Evolutionary conservation across 2,329 filamentous ascomycete species (phyloP), one percentile per base, ranked within the genome.

Genomic region (Aspergillus terreus): DNA sequence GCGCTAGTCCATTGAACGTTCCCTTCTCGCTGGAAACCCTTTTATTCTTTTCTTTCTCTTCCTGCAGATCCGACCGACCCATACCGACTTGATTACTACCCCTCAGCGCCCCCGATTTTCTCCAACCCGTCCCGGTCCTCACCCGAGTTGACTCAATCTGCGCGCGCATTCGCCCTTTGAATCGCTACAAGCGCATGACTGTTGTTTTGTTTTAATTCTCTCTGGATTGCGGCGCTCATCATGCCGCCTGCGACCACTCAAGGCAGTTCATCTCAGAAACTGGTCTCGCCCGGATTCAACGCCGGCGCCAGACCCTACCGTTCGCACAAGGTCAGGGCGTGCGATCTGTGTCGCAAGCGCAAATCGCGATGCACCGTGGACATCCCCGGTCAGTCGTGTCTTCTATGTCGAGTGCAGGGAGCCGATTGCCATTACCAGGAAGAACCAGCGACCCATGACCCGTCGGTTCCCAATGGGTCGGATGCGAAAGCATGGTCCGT

Each of bases 331-430:
- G 77, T 79, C 36, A 81, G 82, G 46, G 82, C 82, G 7, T 85
- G 83, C 67, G 70, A 81, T 47, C 71, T 81, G 12, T 86, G 83
- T 61, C 76, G 83, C 48, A 78, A 78, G 53, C 77, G 83, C 53
- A 85, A 85, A 63, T 82, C 81, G 2, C 75, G 83, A 57, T 85
- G 83, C 62, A 82, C 81, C 15, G 77, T 82, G 25, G 81, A 83
- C 58, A 68, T 78, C 12, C 73, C 76, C 4, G 74, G 78, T 2
- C 69, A 77, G 47, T 73, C 74, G 6, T 85, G 82, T 58, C 66
- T 83, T 7, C 75, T 84, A 61, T 85, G 82, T 63, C 77, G 77
- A 36, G 77, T 81, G 17, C 80, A 84, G 58, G 76, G 77, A 7
- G 82, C 80, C 4, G 77, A 81, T 21, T 84, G 82, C 52, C 72